Evolutionary conservation across 306 rosid species (phyloP).

Genomic region (Oemleria cerasiformis): DNA sequence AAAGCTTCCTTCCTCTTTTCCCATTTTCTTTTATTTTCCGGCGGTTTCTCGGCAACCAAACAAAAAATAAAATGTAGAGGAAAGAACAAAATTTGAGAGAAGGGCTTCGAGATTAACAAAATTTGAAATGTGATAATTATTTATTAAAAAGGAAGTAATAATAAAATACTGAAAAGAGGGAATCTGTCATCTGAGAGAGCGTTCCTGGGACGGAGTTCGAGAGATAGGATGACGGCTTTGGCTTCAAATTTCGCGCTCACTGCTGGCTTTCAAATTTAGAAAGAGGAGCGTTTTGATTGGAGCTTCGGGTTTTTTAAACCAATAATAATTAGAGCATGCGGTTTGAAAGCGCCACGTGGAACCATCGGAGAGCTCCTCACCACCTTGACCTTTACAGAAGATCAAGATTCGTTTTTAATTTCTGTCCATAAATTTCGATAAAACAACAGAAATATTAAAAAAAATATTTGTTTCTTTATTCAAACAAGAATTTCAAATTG

Average conservation of each 20-base stretch:
- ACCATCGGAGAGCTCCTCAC: neutral
- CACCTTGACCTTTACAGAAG: neutral
- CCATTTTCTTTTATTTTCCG: conserved; percentile 4
- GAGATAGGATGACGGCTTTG: neutral
- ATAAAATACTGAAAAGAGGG: conserved; percentile 4
- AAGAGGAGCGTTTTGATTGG: conserved; percentile 11
- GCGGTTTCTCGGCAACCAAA: neutral
- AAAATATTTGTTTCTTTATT: too few species aligned
- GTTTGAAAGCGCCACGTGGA: conserved; percentile 9
- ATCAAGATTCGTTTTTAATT: neutral
- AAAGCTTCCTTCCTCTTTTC: conserved; percentile 10
- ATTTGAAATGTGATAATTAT: neutral
- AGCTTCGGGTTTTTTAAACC: neutral
- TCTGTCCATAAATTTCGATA: neutral
- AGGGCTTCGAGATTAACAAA: neutral
- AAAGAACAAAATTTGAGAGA: neutral
- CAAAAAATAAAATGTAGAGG: neutral
- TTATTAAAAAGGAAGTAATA: neutral
- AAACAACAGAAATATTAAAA: too few species aligned
- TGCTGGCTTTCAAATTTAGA: conserved; percentile 17
- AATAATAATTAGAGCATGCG: neutral
- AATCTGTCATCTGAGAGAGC: conserved; percentile 2
- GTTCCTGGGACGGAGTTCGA: conserved; percentile 5
- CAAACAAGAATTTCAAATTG: too few species aligned
- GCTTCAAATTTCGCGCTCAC: conserved; percentile 29